Conservation (phyloP, 345 rosid species). For the Atalantia buxifolia region DNA sequence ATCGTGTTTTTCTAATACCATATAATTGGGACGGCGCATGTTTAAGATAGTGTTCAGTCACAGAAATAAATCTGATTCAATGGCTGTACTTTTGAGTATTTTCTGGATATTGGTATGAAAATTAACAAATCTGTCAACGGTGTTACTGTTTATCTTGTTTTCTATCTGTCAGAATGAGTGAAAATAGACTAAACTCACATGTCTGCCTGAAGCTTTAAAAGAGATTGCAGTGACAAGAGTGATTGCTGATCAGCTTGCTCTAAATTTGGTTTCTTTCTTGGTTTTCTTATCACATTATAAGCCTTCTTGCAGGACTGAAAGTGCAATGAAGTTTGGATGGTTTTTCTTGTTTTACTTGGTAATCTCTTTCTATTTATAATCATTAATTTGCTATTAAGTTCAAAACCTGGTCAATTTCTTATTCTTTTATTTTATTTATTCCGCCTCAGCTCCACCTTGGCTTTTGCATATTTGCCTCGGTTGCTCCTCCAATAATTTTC, state of each 20-base stretch:
- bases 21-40: background rate
- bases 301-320: constrained; percentile 66
- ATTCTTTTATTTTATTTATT: background rate
- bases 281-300: background rate
- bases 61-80: too few species aligned
- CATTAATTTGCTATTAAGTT: background rate
- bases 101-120: background rate
- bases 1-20: background rate
- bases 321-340: constrained; percentile 88
- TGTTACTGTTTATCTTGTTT: background rate
- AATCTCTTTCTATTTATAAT: constrained; percentile 12
- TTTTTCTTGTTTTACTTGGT: constrained; percentile 86
- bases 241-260: background rate
- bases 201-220: background rate
- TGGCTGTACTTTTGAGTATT: background rate
- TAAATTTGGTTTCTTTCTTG: background rate
- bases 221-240: background rate
- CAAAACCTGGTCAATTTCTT: background rate
- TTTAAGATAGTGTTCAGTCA: background rate
- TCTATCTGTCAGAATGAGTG: background rate
- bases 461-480: constrained; percentile 79
- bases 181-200: background rate
- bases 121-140: background rate
- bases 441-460: constrained; percentile 69
- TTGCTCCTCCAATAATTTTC: constrained; percentile 94